phyloP scores from a whole-genome alignment of 2,329 filamentous ascomycete species.

The Plectosphaerella plurivora region DNA sequence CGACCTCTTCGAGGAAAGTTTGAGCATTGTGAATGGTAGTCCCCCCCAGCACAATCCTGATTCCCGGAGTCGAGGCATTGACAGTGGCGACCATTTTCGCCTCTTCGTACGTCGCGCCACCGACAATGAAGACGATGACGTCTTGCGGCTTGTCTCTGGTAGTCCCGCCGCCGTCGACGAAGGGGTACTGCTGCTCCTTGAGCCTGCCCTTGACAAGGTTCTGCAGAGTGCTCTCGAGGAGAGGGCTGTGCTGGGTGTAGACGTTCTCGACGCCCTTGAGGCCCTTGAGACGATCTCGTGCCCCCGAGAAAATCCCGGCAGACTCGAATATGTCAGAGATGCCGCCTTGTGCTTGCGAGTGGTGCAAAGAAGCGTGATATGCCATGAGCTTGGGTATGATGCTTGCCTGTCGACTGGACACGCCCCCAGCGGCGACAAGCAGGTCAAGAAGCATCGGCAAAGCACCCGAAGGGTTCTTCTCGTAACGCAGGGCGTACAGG shows the following conservation, averaged over 20 bases:
- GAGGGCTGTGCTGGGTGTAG: constrained; percentile 93
- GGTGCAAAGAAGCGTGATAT: constrained; percentile 84
- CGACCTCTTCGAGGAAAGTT: constrained; percentile 86
- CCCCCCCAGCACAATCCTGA: constrained; percentile 84
- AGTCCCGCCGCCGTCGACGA: constrained; percentile 80
- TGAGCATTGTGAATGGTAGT: constrained; percentile 84
- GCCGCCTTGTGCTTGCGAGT: constrained; percentile 67
- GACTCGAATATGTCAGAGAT: constrained; percentile 92
- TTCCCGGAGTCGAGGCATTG: constrained; percentile 83
- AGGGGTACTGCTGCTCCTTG: constrained; percentile 84
- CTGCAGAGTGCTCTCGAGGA: constrained; percentile 81
- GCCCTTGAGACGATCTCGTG: constrained; percentile 84
- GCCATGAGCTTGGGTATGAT: constrained; percentile 76
- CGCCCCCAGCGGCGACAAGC: constrained; percentile 75
- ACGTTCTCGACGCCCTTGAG: constrained; percentile 98
- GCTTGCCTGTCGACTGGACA: constrained; percentile 70
- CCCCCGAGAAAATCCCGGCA: constrained; percentile 84
- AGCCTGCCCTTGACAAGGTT: constrained; percentile 89
- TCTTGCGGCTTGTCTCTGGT: constrained; percentile 96
- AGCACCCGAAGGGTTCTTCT: constrained; percentile 78
- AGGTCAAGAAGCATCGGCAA: constrained; percentile 83
- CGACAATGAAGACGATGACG: constrained; percentile 90
- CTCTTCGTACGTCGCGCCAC: constrained; percentile 93
- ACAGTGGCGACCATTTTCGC: constrained; percentile 94
- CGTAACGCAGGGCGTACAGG: constrained; percentile 91